These are phyloP conservation scores for Trypanosoma brucei DNA, from an alignment of 208 protist species.

Conservation along the genomic window DNA sequence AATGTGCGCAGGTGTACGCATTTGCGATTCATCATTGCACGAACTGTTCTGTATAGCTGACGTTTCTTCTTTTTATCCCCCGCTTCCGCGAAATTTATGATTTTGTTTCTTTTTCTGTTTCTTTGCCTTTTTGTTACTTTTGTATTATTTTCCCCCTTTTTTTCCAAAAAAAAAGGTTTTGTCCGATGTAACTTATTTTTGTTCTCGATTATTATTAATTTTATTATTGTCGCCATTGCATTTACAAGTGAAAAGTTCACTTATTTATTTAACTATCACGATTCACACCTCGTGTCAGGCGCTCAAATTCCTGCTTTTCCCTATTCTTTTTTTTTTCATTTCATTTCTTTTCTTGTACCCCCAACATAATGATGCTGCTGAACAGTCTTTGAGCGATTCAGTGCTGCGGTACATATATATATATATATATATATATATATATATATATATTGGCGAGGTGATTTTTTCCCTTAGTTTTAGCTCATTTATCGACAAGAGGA, in stretches of 20 bases:
- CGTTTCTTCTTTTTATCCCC: too few species aligned
- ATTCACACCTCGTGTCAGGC: not conserved
- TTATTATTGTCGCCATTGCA: not conserved
- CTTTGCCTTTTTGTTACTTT: too few species aligned
- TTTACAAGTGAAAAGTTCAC: not conserved
- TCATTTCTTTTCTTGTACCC: not conserved
- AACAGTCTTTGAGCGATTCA: not conserved
- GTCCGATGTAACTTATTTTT: not conserved
- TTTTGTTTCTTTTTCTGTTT: too few species aligned
- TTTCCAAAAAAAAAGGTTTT: not conserved
- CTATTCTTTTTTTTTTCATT: conserved; percentile 5
- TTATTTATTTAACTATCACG: not conserved
- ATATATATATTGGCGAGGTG: conserved; percentile 3
- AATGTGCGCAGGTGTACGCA: too few species aligned
- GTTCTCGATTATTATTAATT: not conserved
- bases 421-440: conserved; percentile 15
- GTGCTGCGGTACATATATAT: conserved; percentile 1
- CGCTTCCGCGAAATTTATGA: too few species aligned
- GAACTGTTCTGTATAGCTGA: too few species aligned
- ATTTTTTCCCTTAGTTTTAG: not conserved
- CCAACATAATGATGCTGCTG: not conserved
- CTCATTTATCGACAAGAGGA: not conserved
- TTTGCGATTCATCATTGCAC: too few species aligned
- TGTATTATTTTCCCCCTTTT: too few species aligned
- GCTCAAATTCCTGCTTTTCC: not conserved